Evolutionary conservation across 1,139 yeast species (phyloP), one percentile per base, ranked within the genome.

Genomic region (Candida tunisiensis): DNA sequence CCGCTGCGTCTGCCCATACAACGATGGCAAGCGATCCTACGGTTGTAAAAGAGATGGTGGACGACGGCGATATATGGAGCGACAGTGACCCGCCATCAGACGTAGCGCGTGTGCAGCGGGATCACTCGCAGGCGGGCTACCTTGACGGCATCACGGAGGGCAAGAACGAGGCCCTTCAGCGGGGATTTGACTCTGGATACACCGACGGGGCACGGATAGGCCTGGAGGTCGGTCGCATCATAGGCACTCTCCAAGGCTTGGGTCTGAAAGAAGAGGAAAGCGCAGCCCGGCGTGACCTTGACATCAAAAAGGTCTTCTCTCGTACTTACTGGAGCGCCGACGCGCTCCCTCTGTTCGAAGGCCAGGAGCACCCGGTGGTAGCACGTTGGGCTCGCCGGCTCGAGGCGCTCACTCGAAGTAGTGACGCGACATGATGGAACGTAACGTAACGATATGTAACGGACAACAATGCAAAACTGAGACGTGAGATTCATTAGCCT

Each of bases 61-160:
- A 10, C 8, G 22, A 20, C 14, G 31, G 31, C 19, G 40, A 35
- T 18, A 25, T 37, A 4, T 37, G 40, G 40, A 14, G 22, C 14
- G n/a, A 13, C 15, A 38, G 34, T 12, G 34, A 25, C 3, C 39
- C 29, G 27, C 45, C 46, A 8, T 28, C 30, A 9, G 45, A 43
- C 17, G 24, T 39, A 6, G 35, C 32, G 3, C 36, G 41, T 10
- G 42, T 66, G n/a, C 49, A 67, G 35, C 55, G 91, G 24, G 62
- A 61, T n/a, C 95, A 85, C 44, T 62, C 61, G 14, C 79, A 79
- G 37, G 74, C 75, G 34, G 96, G 96, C 0, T 85, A 80, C 41
- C 51, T 80, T 3, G 94, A 78, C 34, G 96, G 96, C 0, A 48
- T 83, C 5, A 58, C 79, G 1, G 51, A 51, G n/a, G 68, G 82